phyloP scores from a whole-genome alignment of 2,329 filamentous ascomycete species.

The Apiospora saccharicola region DNA sequence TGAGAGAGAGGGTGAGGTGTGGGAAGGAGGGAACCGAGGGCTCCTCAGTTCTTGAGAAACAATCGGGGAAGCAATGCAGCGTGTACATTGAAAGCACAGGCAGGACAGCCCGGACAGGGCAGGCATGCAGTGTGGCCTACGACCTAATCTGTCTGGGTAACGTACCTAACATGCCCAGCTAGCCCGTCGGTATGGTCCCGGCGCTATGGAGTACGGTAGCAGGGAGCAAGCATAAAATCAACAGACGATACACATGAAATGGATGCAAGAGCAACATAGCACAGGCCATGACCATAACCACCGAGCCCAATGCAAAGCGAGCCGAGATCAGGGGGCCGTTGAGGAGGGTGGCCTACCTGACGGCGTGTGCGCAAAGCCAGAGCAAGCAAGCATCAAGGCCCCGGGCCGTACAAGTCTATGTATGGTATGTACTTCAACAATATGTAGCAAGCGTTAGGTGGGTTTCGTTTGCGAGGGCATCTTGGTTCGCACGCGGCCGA shows the following conservation, averaged over 20 bases:
- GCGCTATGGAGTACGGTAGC: background rate
- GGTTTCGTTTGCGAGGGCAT: background rate
- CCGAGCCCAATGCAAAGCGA: constrained; percentile 8
- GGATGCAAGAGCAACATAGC: constrained; percentile 8
- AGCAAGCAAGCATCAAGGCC: background rate
- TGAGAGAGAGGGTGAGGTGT: constrained; percentile 2
- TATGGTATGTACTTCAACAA: background rate
- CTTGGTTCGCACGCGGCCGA: background rate
- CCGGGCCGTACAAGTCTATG: no score
- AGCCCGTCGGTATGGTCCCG: background rate
- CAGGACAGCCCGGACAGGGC: background rate
- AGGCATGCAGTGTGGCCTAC: constrained; percentile 11
- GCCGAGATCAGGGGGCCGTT: background rate
- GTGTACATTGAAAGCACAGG: background rate
- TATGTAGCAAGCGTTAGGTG: background rate
- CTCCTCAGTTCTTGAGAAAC: constrained; percentile 18
- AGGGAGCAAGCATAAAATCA: background rate
- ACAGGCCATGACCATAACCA: constrained; percentile 2
- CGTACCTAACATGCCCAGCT: background rate
- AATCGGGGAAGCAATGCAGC: constrained; percentile 4
- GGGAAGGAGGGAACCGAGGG: constrained; percentile 9
- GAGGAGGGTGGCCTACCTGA: background rate
- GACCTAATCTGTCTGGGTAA: constrained; percentile 7
- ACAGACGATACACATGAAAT: background rate
- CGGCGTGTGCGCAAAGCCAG: background rate